Evolutionary conservation across 805 yeast species (phyloP), one percentile per base, ranked within the genome.

Genomic region (Saccharomycopsis javanensis): DNA sequence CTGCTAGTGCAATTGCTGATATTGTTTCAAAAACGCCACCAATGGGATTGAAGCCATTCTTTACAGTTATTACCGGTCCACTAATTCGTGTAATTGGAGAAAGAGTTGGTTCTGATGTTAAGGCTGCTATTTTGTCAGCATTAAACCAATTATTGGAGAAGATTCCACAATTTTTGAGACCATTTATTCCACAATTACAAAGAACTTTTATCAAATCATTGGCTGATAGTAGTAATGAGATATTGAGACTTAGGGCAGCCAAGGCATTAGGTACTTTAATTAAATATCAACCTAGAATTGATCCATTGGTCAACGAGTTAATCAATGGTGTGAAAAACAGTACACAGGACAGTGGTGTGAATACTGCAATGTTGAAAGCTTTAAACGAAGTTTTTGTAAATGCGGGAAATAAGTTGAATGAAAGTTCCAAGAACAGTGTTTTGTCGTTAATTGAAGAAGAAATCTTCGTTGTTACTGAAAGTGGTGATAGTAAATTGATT

Each of bases 61-160:
- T 95, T 23, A 92, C 98, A 7, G 82, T 83, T 28, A 88, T 95
- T 62, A 91, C 97, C 28, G 99, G 99, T 72, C 99, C 99, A 42
- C 78, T 94, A 67, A 94, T 94, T 72, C 89, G 99, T 77, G 96
- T 92, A 57, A 88, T 92, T 67, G 99, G 99, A 67, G 99, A 94
- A 71, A 83, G 96, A 70, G 92, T 88, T 63, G 80, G 85, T 16
- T 79, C 96, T 60, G 96, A 90, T 64, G 88, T 94, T 64, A 94
- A 94, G 76, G 85, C 96, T 37, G 96, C 96, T n/a, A 92, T 95
- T 64, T 76, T 94, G 66, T 77, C 79, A 61, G 96, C 98, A 0
- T 78, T 95, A 69, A 86, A 86, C 67, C 80, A 80, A 62, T 74
- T 95, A 67, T 82, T 94, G 65, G 72, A 73, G 25, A 87, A 89